phyloP scores from a whole-genome alignment of 2,329 filamentous ascomycete genomes.

The Coccinonectria pachysandricola region DNA sequence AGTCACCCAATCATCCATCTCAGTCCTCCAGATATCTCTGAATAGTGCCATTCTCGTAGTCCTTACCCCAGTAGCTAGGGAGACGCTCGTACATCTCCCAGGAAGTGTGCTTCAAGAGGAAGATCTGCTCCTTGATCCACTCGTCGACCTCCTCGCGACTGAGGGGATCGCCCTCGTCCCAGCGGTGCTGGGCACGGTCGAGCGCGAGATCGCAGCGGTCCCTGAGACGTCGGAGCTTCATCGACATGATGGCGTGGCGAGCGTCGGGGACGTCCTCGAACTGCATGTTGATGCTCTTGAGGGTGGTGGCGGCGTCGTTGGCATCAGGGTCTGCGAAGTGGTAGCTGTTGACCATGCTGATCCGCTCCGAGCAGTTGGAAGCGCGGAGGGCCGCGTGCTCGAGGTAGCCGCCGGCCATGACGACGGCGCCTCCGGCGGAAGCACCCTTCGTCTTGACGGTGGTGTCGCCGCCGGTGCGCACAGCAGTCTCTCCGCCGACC shows the following conservation, averaged over 20 bases:
- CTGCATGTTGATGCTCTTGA: conserved; percentile 1
- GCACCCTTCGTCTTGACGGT: conserved; percentile 17
- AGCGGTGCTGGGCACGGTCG: no score
- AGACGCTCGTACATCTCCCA: background rate
- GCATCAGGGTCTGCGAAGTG: conserved; percentile 50
- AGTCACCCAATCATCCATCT: no score
- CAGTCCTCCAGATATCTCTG: no score
- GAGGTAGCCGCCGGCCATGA: conserved; percentile 57
- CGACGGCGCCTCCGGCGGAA: conserved; percentile 29
- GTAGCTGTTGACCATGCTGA: conserved; percentile 57
- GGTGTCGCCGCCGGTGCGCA: conserved; percentile 15
- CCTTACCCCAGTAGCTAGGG: no score
- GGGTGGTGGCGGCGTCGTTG: conserved; percentile 19
- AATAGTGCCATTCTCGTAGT: no score
- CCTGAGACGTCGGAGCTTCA: conserved; percentile 2
- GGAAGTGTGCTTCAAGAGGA: background rate
- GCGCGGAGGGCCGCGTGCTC: conserved; percentile 52
- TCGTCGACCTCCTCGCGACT: background rate
- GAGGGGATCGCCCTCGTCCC: background rate
- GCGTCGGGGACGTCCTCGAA: conserved; percentile 4
- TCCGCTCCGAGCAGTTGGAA: conserved; percentile 48
- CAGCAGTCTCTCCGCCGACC: conserved; percentile 29
- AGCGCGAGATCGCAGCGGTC: background rate
- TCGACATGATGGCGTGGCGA: conserved; percentile 3
- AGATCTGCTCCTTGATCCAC: background rate